A percentile compares a stretch with the other conserved stretches of the same genome.
phyloP scores from a whole-genome alignment of 2,329 filamentous ascomycete species.

The Plectosphaerella sp. region DNA sequence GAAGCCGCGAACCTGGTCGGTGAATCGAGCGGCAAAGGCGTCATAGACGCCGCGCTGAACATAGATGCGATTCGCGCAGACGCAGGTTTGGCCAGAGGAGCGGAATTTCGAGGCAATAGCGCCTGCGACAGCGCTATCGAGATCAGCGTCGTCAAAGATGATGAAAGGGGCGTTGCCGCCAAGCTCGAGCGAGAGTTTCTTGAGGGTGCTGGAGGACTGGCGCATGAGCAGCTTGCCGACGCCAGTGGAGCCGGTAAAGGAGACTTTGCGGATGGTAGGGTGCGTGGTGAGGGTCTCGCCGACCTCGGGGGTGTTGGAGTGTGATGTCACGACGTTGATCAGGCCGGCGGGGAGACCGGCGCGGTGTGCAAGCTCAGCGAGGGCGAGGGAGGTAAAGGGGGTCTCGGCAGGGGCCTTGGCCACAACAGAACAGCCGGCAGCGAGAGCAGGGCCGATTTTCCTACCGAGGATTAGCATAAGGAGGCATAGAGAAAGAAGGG shows the following conservation, averaged over 20 bases:
- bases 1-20: conserved; percentile 68
- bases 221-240: conserved; percentile 80
- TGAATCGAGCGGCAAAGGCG: conserved; percentile 63
- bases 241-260: conserved; percentile 79
- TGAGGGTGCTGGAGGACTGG: conserved; percentile 79
- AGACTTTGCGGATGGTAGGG: conserved; percentile 78
- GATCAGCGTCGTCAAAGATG: conserved; percentile 90
- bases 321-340: conserved; percentile 79
- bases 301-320: conserved; percentile 74
- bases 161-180: conserved; percentile 96
- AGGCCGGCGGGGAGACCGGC: conserved; percentile 89
- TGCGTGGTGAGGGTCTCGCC: conserved; percentile 74
- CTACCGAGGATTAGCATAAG: conserved; percentile 41
- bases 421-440: conserved; percentile 93
- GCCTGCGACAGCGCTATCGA: conserved; percentile 78
- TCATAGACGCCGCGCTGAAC: conserved; percentile 77
- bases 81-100: conserved; percentile 91
- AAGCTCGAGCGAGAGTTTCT: conserved; percentile 81
- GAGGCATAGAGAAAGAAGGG: conserved; percentile 15
- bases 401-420: conserved; percentile 90
- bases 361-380: conserved; percentile 80
- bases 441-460: conserved; percentile 70
- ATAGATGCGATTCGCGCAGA: conserved; percentile 81
- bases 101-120: conserved; percentile 89
- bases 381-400: conserved; percentile 81